Evolutionary conservation across 495 filamentous ascomycete species (phyloP).

Genomic region (Podospora tetraspora): DNA sequence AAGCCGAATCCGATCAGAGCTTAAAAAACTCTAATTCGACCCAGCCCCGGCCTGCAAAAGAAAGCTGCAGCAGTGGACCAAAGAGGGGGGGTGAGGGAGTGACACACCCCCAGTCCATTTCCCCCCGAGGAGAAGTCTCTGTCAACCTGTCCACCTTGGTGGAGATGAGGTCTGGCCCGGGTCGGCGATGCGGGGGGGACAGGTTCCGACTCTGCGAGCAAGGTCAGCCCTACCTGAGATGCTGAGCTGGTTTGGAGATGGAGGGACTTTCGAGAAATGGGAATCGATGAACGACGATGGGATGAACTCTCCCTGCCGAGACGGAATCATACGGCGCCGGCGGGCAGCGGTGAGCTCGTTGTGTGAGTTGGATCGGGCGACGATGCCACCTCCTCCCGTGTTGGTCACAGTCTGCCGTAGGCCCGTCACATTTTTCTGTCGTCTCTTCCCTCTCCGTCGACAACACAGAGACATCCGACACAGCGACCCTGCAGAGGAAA

Average conservation of each 20-base stretch:
- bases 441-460: neutral
- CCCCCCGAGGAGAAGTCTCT: neutral
- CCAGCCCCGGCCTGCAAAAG: neutral
- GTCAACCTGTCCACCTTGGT: neutral
- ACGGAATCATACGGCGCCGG: neutral
- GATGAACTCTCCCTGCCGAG: no score
- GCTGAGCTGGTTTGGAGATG: neutral
- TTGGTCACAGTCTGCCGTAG: no score
- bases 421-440: neutral
- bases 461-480: no score
- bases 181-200: no score
- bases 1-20: conserved; percentile 11
- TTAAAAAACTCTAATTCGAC: conserved; percentile 9
- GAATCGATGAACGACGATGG: neutral
- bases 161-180: neutral
- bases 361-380: neutral
- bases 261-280: neutral
- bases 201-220: no score
- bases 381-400: neutral
- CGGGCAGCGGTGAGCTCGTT: neutral
- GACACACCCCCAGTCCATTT: neutral
- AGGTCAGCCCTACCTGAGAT: neutral
- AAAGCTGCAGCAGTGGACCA: no score
- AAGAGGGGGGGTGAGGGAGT: neutral
- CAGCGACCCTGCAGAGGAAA: neutral